Evolutionary conservation across 1,139 yeast genomes (phyloP).

Genomic region (Candida dubliniensis): DNA sequence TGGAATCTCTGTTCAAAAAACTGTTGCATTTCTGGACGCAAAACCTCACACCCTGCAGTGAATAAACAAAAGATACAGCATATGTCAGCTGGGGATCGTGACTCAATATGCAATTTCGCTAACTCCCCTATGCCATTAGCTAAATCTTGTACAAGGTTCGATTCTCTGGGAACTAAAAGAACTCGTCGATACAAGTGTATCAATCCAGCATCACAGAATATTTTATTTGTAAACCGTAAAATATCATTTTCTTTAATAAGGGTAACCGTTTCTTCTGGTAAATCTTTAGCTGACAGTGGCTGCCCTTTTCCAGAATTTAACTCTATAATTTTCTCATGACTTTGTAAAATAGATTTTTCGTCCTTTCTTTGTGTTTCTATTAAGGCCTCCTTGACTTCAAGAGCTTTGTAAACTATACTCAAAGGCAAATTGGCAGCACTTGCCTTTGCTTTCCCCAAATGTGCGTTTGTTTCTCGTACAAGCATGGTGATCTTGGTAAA

Average conservation of each 20-base stretch:
- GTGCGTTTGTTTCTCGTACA: constrained; percentile 38
- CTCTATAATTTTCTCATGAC: constrained; percentile 30
- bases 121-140: constrained; percentile 41
- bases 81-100: constrained; percentile 52
- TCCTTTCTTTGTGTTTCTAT: constrained; percentile 32
- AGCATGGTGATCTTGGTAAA: constrained; percentile 48
- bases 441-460: constrained; percentile 16
- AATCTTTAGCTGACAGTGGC: constrained; percentile 11
- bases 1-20: constrained; percentile 42
- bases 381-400: constrained; percentile 46
- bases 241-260: constrained; percentile 37
- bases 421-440: constrained; percentile 27
- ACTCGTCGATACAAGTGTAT: constrained; percentile 59
- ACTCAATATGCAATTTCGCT: constrained; percentile 37
- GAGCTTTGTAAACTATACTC: constrained; percentile 40
- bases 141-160: constrained; percentile 47
- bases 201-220: constrained; percentile 57
- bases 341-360: constrained; percentile 32
- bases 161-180: constrained; percentile 45
- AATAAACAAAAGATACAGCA: constrained; percentile 58
- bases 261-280: constrained; percentile 20
- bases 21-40: constrained; percentile 31
- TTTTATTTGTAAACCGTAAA: constrained; percentile 52
- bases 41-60: constrained; percentile 60
- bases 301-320: constrained; percentile 17